Conservation (phyloP, 164 flowering plant species). For the Akebia trifoliata region DNA sequence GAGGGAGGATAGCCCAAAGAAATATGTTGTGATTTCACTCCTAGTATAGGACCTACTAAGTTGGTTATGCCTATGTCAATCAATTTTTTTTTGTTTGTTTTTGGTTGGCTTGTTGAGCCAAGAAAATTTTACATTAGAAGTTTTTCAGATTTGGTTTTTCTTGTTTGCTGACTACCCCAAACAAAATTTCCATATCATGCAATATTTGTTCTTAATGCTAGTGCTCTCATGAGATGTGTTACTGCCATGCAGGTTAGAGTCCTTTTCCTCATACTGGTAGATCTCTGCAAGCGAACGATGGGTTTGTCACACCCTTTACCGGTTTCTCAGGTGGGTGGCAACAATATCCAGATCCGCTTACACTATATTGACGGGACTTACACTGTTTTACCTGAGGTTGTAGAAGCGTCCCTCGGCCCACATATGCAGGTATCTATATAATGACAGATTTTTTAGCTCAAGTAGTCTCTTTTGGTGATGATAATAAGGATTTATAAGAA, state of each 20-base stretch:
- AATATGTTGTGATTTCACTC: no score
- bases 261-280: constrained; percentile 88
- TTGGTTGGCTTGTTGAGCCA: background rate
- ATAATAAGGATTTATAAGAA: no score
- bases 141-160: background rate
- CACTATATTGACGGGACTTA: constrained; percentile 98
- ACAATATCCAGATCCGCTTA: constrained; percentile 78
- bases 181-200: background rate
- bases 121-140: background rate
- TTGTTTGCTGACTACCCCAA: background rate
- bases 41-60: no score
- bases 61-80: background rate
- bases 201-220: background rate
- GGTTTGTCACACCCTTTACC: constrained; percentile 75
- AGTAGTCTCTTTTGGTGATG: background rate
- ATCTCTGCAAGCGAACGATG: constrained; percentile 81
- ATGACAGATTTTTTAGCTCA: background rate
- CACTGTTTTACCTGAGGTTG: constrained; percentile 94
- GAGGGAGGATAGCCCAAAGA: no score
- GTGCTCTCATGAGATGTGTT: background rate
- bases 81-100: background rate
- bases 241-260: constrained; percentile 70
- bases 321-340: constrained; percentile 88
- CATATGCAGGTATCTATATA: constrained; percentile 88
- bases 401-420: constrained; percentile 97